phyloP scores from a whole-genome alignment of 2,329 filamentous ascomycete genomes.

The Beauveria sp. region DNA sequence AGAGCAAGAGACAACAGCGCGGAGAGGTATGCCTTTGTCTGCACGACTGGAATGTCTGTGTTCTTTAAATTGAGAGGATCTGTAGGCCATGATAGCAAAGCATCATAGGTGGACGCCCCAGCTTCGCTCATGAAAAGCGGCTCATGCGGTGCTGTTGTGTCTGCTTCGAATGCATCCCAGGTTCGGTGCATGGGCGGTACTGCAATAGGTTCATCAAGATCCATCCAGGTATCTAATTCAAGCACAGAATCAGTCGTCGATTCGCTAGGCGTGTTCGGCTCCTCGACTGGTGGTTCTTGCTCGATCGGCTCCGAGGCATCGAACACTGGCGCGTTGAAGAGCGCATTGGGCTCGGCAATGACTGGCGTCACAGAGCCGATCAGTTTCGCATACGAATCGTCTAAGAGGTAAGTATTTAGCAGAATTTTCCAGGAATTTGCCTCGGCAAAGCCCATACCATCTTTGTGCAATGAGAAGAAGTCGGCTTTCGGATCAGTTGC shows the following conservation, averaged over 20 bases:
- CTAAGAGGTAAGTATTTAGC: neutral
- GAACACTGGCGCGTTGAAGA: conserved; percentile 33
- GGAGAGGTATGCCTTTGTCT: conserved; percentile 40
- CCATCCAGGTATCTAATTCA: conserved; percentile 41
- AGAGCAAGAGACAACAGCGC: conserved; percentile 60
- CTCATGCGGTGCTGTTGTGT: conserved; percentile 25
- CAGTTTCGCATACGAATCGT: neutral
- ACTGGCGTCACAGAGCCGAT: neutral
- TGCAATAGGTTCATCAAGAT: conserved; percentile 24
- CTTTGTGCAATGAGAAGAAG: conserved; percentile 38
- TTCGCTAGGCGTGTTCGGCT: conserved; percentile 17
- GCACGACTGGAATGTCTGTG: conserved; percentile 34
- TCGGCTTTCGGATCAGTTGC: conserved; percentile 16
- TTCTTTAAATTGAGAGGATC: conserved; percentile 34
- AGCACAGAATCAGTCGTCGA: conserved; percentile 1
- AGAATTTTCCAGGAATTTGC: neutral
- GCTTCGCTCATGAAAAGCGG: conserved; percentile 61
- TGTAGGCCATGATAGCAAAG: conserved; percentile 38
- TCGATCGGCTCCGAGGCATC: neutral
- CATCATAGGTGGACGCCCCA: conserved; percentile 58
- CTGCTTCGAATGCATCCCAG: conserved; percentile 60
- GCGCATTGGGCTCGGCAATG: conserved; percentile 21
- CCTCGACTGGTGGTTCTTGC: conserved; percentile 7
- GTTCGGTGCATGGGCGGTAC: conserved; percentile 44
- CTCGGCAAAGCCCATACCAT: conserved; percentile 17